phyloP scores from a whole-genome alignment of 2,329 filamentous ascomycete species.

The Colletotrichum neosansevieriae region DNA sequence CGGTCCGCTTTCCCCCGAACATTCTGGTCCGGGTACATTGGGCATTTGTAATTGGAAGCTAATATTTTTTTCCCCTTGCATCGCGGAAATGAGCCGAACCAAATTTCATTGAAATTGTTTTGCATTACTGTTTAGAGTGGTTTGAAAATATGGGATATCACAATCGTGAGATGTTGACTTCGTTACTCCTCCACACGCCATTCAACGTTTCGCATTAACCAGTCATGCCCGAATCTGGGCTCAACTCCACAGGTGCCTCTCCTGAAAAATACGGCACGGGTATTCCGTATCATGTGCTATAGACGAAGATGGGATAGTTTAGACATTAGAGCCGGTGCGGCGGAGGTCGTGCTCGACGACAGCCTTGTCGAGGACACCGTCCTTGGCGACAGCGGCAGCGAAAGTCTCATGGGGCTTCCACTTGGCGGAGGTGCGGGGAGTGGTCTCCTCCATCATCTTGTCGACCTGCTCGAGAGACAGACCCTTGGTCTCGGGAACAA shows the following conservation, averaged over 20 bases:
- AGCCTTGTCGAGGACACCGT: constrained; percentile 48
- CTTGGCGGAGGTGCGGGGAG: constrained; percentile 79
- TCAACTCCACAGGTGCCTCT: constrained; percentile 20
- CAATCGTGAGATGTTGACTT: constrained; percentile 18
- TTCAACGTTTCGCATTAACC: constrained; percentile 35
- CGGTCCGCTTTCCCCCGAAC: constrained; percentile 20
- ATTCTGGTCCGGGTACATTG: no score
- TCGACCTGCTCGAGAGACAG: constrained; percentile 84
- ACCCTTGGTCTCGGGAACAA: constrained; percentile 81
- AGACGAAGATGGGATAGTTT: constrained; percentile 40
- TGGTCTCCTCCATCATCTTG: constrained; percentile 90
- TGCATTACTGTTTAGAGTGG: constrained; percentile 15
- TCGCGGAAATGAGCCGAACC: constrained; percentile 26
- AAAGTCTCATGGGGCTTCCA: constrained; percentile 82
- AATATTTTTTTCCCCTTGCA: background rate
- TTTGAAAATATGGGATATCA: constrained; percentile 15
- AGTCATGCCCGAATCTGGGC: constrained; percentile 18
- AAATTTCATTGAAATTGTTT: constrained; percentile 10
- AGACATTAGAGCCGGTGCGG: constrained; percentile 47
- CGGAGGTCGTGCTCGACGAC: constrained; percentile 47
- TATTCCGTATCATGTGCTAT: constrained; percentile 14
- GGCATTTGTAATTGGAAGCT: no score
- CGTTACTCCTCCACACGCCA: constrained; percentile 30
- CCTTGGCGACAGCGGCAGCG: constrained; percentile 61
- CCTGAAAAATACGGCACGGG: constrained; percentile 9